Base-by-base conservation (phyloP, 495 filamentous ascomycete species). In the Astrocystis sublimbata region DNA sequence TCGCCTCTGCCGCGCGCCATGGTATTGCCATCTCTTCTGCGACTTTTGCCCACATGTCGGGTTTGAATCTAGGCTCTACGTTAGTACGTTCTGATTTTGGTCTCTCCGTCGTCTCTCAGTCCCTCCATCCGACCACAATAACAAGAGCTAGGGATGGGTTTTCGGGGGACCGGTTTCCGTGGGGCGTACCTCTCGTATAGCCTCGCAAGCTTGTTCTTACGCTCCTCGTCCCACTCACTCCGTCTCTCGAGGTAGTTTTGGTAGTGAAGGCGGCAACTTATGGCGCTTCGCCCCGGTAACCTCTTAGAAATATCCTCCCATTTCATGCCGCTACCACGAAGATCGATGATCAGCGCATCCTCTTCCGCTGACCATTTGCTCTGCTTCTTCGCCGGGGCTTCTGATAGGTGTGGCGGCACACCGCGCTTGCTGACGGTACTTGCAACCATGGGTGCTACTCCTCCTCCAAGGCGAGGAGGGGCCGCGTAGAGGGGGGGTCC, bases 221-320 rank as follows among this genome's bases (percentile, higher is more conserved):
- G 89, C 74, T 97, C 94, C 66, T 98, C 94, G 68, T 96, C 91
- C 94, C 94, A 98, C 66, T 96, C 90, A 63, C 88, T 88, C 58
- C 91, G 78, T 68, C 91, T 83, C 74, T 98, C 96, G 51, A 97
- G 81, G 72, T 98, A 98, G 71, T 98, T 98, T 65, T 98, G 94
- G 75, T 97, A 98, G 66, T 96, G 92, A 43, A 98, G 81, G 23
- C 94, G 87, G 75, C 94, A 98, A 60, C 90, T 92, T 67, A 97
- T 96, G 42, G 91, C 86, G 75, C 91, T 96, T 62, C 94, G 87
- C 58, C 93, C 94, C 1, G 93, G 92, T 23, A 98, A 80, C 17
- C 86, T 84, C 77, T 91, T 91, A 58, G 90, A 92, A 71, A 98
- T 97, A 75, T 98, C 96, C 65, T 97, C 94, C 94, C 94, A 98